Evolutionary conservation across 2,329 filamentous ascomycete species (phyloP), one percentile per base, ranked within the genome.

Genomic region (Fusarium circinatum): DNA sequence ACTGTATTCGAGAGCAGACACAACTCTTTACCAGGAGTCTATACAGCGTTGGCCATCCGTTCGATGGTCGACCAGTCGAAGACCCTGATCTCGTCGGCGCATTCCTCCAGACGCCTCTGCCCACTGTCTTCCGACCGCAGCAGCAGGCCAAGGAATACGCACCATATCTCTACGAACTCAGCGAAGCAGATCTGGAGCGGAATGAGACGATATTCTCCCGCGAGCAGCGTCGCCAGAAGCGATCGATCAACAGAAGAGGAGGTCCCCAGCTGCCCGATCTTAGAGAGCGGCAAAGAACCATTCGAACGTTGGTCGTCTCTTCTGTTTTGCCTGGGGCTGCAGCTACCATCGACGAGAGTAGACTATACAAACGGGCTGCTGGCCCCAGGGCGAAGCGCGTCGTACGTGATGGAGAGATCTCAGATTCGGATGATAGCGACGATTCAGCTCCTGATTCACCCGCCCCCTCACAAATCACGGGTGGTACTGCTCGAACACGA

Each of bases 201-300:
- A 96, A 95, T 61, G 96, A 99, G 82, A 90, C 95, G 36, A 96
- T 95, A 44, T 96, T 98, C 77, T 95, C 96, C 66, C 90, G 96
- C 74, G 96, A 99, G 81, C 95, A 98, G 82, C 89, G 96, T 76
- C 90, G 95, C 58, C 95, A 98, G 84, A 99, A 99, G 85, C 91
- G 96, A 54, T 98, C 96, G 12, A 94, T 98, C 77, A 98, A 98
- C 81, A 89, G 96, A 71, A 91, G 96, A 78, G 96, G 96, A 73
- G 96, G 96, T 0, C 96, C 96, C 11, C 93, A 94, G 68, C 86
- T 99, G 45, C 96, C 96, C n/a, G 96, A 99, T 83, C 90, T 99
- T 66, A 98, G 97, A 81, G 96, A 99, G 78, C 90, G 95, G 62
- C 96, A 96, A 83, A 91, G 96, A 58, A 98, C 96, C 2, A 96